Evolutionary conservation across 352 stramenopile species (phyloP).

Genomic region (Phytophthora cryptogea): DNA sequence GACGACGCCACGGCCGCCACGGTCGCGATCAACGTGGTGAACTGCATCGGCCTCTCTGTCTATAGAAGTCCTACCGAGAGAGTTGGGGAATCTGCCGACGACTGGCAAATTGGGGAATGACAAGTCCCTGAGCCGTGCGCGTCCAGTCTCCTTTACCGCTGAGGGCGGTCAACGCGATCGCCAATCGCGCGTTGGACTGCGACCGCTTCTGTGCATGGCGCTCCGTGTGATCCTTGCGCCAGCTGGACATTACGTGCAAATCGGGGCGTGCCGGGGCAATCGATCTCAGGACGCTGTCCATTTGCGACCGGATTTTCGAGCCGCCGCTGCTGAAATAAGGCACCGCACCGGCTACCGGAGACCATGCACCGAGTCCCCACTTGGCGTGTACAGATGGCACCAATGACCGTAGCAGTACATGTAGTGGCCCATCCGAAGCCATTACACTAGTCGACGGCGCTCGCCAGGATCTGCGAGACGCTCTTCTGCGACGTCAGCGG

Average conservation of each 20-base stretch:
- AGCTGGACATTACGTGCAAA: slow-evolving; percentile 17
- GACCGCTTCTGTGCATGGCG: slow-evolving; percentile 20
- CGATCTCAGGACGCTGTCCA: slow-evolving; percentile 32
- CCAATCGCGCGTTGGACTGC: slow-evolving; percentile 32
- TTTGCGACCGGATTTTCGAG: slow-evolving; percentile 24
- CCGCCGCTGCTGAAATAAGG: slow-evolving; percentile 6
- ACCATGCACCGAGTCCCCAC: neutral
- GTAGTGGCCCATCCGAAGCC: neutral
- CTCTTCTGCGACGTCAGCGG: too few relatives aligned
- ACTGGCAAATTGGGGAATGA: slow-evolving; percentile 38
- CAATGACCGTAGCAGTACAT: slow-evolving; percentile 8
- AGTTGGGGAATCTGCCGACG: slow-evolving; percentile 18
- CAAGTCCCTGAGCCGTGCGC: slow-evolving; percentile 5
- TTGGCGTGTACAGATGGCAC: too few relatives aligned
- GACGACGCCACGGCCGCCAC: slow-evolving; percentile 24
- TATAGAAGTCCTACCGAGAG: slow-evolving; percentile 1
- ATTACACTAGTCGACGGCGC: slow-evolving; percentile 13
- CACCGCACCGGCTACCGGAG: slow-evolving; percentile 2
- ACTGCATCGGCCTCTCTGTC: slow-evolving; percentile 22
- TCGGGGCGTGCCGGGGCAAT: slow-evolving; percentile 22
- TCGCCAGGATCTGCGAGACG: neutral
- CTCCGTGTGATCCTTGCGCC: slow-evolving; percentile 33
- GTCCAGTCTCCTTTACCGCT: slow-evolving; percentile 15
- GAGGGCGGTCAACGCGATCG: slow-evolving; percentile 7
- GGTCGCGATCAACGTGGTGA: slow-evolving; percentile 17